Percentiles rank a stretch among this genome's conserved stretches.
phyloP scores from a whole-genome alignment of 768 basidiomycete species.

The Termitomyces sp. region DNA sequence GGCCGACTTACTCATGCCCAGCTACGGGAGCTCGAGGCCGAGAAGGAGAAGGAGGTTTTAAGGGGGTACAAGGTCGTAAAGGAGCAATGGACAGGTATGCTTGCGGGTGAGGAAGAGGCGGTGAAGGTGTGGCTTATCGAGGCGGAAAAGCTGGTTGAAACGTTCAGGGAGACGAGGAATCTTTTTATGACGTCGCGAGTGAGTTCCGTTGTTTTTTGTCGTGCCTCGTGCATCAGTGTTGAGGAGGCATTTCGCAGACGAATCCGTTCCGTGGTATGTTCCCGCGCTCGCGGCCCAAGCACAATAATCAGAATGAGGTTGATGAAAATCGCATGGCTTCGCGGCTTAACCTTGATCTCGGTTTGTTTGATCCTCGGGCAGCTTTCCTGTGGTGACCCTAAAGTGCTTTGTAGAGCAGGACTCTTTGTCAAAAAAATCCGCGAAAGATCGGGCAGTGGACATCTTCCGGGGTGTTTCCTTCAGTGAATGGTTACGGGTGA shows the following conservation, averaged over 20 bases:
- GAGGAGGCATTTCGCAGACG: constrained; percentile 22
- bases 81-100: constrained; percentile 58
- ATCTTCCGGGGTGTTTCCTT: constrained; percentile 79
- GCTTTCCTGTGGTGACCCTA: neutral
- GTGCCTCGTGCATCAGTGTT: neutral
- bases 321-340: constrained; percentile 72
- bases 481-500: constrained; percentile 79
- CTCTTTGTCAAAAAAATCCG: constrained; percentile 43
- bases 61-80: constrained; percentile 53
- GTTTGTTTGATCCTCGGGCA: constrained; percentile 28
- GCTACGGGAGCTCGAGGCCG: constrained; percentile 54
- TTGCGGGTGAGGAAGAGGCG: constrained; percentile 38
- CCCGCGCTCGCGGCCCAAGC: constrained; percentile 36
- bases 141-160: constrained; percentile 83
- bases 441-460: constrained; percentile 43
- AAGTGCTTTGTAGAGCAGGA: constrained; percentile 44
- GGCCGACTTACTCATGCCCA: constrained; percentile 54
- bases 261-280: constrained; percentile 70
- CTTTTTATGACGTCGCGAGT: constrained; percentile 80
- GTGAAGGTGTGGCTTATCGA: constrained; percentile 75
- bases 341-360: constrained; percentile 70
- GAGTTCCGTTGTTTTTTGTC: constrained; percentile 18
- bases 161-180: constrained; percentile 81
- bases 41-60: constrained; percentile 61
- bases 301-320: constrained; percentile 39